Percentiles rank a stretch among this genome's conserved stretches.
Evolutionary conservation across 495 filamentous ascomycete genomes (phyloP).

Genomic region (Letharia columbiana): DNA sequence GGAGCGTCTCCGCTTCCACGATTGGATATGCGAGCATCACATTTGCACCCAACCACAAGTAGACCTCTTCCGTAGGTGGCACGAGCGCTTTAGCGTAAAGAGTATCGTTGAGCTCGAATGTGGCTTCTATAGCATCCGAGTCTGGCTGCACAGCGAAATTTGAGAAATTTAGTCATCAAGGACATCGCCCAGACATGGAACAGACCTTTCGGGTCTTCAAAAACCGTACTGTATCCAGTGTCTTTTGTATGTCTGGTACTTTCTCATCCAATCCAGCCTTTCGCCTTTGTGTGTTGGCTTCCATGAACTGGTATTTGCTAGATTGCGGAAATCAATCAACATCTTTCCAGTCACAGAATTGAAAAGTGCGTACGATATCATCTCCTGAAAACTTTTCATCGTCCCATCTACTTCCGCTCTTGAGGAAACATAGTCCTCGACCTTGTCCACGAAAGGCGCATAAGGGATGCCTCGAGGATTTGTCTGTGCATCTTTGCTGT

Average conservation of each 20-base stretch:
- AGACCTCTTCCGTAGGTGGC: slow-evolving; percentile 81
- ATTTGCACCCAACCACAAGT: slow-evolving; percentile 94
- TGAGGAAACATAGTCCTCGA: slow-evolving; percentile 85
- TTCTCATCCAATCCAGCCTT: slow-evolving; percentile 82
- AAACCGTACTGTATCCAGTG: slow-evolving; percentile 86
- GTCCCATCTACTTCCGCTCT: slow-evolving; percentile 83
- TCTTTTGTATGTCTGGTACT: slow-evolving; percentile 95
- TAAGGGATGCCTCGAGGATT: slow-evolving; percentile 92
- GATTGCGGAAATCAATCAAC: neutral
- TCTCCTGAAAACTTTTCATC: slow-evolving; percentile 90
- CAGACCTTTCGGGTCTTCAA: slow-evolving; percentile 59
- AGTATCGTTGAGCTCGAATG: slow-evolving; percentile 90
- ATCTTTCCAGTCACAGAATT: neutral
- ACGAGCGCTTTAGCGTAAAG: slow-evolving; percentile 82
- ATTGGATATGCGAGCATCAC: slow-evolving; percentile 96
- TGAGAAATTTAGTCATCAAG: slow-evolving; percentile 1
- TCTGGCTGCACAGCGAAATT: slow-evolving; percentile 25
- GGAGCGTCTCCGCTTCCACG: slow-evolving; percentile 70
- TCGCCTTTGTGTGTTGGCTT: slow-evolving; percentile 78
- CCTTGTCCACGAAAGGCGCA: slow-evolving; percentile 93
- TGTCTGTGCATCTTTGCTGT: slow-evolving; percentile 49
- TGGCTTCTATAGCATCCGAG: slow-evolving; percentile 70
- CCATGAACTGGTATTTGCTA: slow-evolving; percentile 99
- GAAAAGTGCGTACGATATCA: slow-evolving; percentile 67
- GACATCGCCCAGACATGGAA: neutral